Evolutionary conservation across 2,329 filamentous ascomycete species (phyloP), one percentile per base, ranked within the genome.

Genomic region (Fusarium stilboides): DNA sequence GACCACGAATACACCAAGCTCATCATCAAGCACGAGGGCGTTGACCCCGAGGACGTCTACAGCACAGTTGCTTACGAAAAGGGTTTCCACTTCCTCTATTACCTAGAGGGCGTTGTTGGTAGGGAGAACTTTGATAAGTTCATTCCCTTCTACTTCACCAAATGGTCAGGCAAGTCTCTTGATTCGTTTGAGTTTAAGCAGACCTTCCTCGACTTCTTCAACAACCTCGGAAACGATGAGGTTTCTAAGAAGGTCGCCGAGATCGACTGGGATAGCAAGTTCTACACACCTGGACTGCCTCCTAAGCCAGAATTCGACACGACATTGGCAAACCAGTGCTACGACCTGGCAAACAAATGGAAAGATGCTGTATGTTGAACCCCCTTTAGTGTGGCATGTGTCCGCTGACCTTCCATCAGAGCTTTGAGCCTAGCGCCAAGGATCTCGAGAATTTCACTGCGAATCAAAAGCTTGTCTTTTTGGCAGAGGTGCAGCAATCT

Each of bases 21-120:
- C 55, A 89, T 97, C 70, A 88, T 94, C 63, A 90, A 93, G 77
- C 90, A 98, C 68, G 92, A 95, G 77, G 94, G 93, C 60, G 91
- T 96, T 71, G 95, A 98, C 74, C 96, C 96, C 0, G 96, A 98
- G 78, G 96, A 99, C 79, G 93, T 95, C 2, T 99, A 98, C 82
- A 97, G 92, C 71, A 92, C 89, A 26, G 86, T 98, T 34, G 94
- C 96, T 0, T 99, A 99, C 75, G 95, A 98, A 78, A 98, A 99
- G 81, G 95, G 95, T 5, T 98, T 97, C 81, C 92, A 93, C 76
- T 97, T 98, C 79, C 85, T 99, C 45, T 98, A 94, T 80, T 91
- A 94, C 74, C 89, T 99, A 15, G 96, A 99, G 75, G 91, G 91
- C 46, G 84, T 97, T 2, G 87, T 98, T 6, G 93, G 94, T 36